Evolutionary conservation across 2,329 filamentous ascomycete species (phyloP).

Genomic region (Sclerotinia glacialis): DNA sequence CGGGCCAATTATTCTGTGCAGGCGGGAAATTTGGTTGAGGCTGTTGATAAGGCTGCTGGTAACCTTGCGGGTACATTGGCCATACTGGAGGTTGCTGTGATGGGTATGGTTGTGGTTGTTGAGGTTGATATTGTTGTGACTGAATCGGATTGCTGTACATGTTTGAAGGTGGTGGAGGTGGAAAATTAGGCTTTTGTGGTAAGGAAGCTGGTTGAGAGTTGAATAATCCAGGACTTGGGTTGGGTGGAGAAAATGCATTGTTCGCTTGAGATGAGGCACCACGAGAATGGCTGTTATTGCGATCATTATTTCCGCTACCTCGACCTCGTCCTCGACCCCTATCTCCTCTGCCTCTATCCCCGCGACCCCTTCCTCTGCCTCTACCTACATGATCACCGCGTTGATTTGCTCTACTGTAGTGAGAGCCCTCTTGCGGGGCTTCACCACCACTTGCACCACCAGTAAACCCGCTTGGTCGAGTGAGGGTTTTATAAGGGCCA

Average conservation of each 20-base stretch:
- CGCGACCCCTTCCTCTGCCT: slow-evolving; percentile 32
- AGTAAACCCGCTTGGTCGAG: slow-evolving; percentile 63
- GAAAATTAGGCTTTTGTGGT: slow-evolving; percentile 17
- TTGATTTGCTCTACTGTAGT: slow-evolving; percentile 27
- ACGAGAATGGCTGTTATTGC: slow-evolving; percentile 28
- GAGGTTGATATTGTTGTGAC: slow-evolving; percentile 1
- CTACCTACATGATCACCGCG: slow-evolving; percentile 28
- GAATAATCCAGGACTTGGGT: slow-evolving; percentile 21
- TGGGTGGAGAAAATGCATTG: slow-evolving; percentile 19
- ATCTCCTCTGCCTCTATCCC: slow-evolving; percentile 30
- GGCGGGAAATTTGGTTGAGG: slow-evolving; percentile 24
- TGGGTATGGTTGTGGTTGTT: slow-evolving; percentile 27
- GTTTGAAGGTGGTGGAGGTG: slow-evolving; percentile 20
- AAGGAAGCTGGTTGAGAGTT: slow-evolving; percentile 22
- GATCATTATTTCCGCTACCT: slow-evolving; percentile 33
- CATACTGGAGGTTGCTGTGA: slow-evolving; percentile 33
- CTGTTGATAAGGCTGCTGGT: slow-evolving; percentile 27
- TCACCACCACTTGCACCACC: slow-evolving; percentile 41
- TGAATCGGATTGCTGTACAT: slow-evolving; percentile 13
- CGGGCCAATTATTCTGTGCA: slow-evolving; percentile 28
- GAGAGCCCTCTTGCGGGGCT: slow-evolving; percentile 41
- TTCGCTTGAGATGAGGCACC: slow-evolving; percentile 27
- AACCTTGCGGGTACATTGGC: slow-evolving; percentile 31
- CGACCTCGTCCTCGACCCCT: slow-evolving; percentile 32
- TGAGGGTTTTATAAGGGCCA: slow-evolving; percentile 68